Evolutionary conservation across 192 early-diverging fungal genomes (phyloP), one percentile per base, ranked within the genome.

Genomic region (Umbelopsis isabellina): DNA sequence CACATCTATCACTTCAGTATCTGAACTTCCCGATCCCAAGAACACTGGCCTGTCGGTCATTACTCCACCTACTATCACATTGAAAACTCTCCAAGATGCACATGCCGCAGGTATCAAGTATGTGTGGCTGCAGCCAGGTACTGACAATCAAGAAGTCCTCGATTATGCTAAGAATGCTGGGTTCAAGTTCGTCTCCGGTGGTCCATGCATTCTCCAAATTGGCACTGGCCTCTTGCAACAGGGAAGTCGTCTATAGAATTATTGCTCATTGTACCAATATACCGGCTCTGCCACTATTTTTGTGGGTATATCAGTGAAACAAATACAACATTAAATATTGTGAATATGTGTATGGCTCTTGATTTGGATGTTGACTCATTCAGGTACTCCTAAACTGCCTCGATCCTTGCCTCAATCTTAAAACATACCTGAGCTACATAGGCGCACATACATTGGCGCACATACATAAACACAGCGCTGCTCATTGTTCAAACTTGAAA

Each of bases 121-220:
- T 21, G 72, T 92, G 20, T 94, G 92, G 92, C 49, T 92, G 12
- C 92, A 94, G 74, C 92, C 92, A 0, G 90, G 88, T 35, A 85
- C 84, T 48, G 90, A 91, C 13, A 77, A 82, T 30, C 66, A 65
- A 37, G 88, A 87, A 49, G 89, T 83, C 1, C 30, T 84, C 7
- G 69, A 67, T 2, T 80, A 76, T 47, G 87, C 87, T 2, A 74
- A 79, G 37, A 65, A 88, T 12, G 67, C 49, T 22, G 75, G 76
- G 3, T 44, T 91, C 46, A 80, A 85, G 46, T 70, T 91, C 8
- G 81, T 93, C 70, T 52, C 75, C 18, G 88, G 88, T 30, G 91
- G 91, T 6, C 89, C 90, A 7, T 92, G 91, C 68, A 80, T 93
- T 25, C 77, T 93, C 3, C 88, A 90, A 13, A 50, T 83, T 50